Evolutionary conservation across 345 rosid species (phyloP).

Genomic region (Eutrema japonicum): DNA sequence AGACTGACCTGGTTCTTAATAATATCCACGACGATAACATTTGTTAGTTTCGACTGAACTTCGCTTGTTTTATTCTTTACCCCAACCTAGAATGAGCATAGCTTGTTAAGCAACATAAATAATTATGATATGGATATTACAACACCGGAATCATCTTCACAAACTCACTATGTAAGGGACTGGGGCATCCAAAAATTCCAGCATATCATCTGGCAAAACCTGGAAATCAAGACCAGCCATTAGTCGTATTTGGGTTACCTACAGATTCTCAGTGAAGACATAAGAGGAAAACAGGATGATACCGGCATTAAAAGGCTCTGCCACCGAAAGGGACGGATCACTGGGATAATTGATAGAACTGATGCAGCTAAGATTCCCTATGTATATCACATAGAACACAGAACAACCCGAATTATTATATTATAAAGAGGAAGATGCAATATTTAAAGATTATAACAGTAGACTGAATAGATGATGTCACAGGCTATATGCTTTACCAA

Average conservation of each 20-base stretch:
- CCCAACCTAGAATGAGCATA: constrained; percentile 64
- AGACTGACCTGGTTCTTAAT: constrained; percentile 46
- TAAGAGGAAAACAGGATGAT: constrained; percentile 23
- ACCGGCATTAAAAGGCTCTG: constrained; percentile 98
- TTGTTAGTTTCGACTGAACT: constrained; percentile 47
- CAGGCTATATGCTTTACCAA: constrained; percentile 55
- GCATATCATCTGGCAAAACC: constrained; percentile 96
- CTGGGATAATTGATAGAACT: constrained; percentile 73
- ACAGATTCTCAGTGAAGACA: constrained; percentile 1
- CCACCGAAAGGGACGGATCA: constrained; percentile 92
- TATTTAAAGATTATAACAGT: neutral
- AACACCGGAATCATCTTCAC: neutral
- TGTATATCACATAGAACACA: constrained; percentile 25
- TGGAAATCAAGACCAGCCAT: constrained; percentile 45
- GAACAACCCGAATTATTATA: neutral
- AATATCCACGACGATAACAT: constrained; percentile 43
- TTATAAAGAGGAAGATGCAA: neutral
- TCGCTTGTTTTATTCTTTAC: constrained; percentile 79
- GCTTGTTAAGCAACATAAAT: constrained; percentile 21
- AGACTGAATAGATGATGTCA: constrained; percentile 1
- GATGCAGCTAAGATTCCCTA: constrained; percentile 90
- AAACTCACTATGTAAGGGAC: constrained; percentile 91
- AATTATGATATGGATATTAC: constrained; percentile 1
- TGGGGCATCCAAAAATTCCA: constrained; percentile 96
- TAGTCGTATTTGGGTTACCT: constrained; percentile 14